Conservation (phyloP, 768 basidiomycete genomes). For the Tricholomella constricta region DNA sequence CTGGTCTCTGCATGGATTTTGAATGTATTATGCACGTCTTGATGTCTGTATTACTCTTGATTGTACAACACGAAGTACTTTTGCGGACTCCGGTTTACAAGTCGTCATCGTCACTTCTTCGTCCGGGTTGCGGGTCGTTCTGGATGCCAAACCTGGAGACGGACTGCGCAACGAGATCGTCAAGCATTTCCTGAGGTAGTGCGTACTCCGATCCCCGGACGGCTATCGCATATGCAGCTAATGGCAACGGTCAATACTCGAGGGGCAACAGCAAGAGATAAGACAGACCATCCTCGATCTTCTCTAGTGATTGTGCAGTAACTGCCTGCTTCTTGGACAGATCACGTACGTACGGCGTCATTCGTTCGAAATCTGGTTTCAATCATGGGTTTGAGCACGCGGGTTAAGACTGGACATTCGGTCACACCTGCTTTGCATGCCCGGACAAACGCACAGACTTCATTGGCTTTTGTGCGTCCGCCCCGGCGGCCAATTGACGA, state of each 20-base stretch:
- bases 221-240: slow-evolving; percentile 73
- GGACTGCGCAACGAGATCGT: slow-evolving; percentile 63
- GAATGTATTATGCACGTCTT: not conserved
- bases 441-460: slow-evolving; percentile 73
- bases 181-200: slow-evolving; percentile 64
- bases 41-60: not conserved
- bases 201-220: slow-evolving; percentile 77
- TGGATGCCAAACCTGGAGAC: slow-evolving; percentile 33
- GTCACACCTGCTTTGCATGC: slow-evolving; percentile 68
- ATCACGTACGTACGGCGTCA: slow-evolving; percentile 69
- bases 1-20: not conserved
- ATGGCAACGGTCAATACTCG: slow-evolving; percentile 3
- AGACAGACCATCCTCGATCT: slow-evolving; percentile 85
- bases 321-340: slow-evolving; percentile 87
- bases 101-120: slow-evolving; percentile 22
- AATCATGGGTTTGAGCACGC: not conserved
- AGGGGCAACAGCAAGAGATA: not conserved
- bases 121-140: slow-evolving; percentile 8
- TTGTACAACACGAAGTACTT: not conserved
- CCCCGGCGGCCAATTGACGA: slow-evolving; percentile 72
- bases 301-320: slow-evolving; percentile 84
- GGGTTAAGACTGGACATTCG: not conserved
- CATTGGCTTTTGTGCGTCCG: slow-evolving; percentile 59
- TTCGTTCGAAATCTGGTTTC: slow-evolving; percentile 73
- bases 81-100: too few species aligned